phyloP scores from a whole-genome alignment of 805 yeast species.

The Kuraishia molischiana region DNA sequence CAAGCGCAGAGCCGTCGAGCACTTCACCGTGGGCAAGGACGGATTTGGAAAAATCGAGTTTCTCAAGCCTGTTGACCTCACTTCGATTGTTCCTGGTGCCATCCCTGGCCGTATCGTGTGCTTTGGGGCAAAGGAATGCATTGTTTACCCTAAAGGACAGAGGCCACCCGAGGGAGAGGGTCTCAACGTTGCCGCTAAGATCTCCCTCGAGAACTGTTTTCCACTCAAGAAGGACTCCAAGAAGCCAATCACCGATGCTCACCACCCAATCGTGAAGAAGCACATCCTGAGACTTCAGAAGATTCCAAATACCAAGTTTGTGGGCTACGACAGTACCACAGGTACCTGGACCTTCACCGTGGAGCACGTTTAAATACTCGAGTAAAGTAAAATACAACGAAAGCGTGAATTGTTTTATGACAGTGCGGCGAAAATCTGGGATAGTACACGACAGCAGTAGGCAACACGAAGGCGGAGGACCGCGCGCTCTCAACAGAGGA shows the following conservation, averaged over 20 bases:
- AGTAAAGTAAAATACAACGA: no score
- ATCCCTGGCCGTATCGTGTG: conserved; percentile 58
- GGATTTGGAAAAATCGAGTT: conserved; percentile 74
- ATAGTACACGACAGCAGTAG: no score
- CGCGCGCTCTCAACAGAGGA: no score
- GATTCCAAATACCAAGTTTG: conserved; percentile 52
- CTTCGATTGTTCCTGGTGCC: conserved; percentile 49
- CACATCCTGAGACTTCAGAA: conserved; percentile 62
- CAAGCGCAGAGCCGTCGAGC: conserved; percentile 52
- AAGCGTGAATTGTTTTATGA: no score
- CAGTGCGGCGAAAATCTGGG: no score
- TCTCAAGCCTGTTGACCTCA: conserved; percentile 73
- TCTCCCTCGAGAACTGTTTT: conserved; percentile 71
- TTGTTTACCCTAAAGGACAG: conserved; percentile 56
- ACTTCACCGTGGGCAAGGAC: conserved; percentile 70
- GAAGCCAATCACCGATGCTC: conserved; percentile 67
- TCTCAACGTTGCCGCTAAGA: conserved; percentile 63
- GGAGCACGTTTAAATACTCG: no score
- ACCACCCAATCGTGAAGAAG: conserved; percentile 57
- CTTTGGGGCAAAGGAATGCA: conserved; percentile 50
- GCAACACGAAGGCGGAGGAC: no score
- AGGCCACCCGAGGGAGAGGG: conserved; percentile 73
- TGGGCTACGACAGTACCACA: conserved; percentile 64
- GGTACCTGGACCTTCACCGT: conserved; percentile 64
- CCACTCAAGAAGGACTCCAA: conserved; percentile 69